Conservation (phyloP, 768 basidiomycete species). For the Chalciporus sphaerocephalus region DNA sequence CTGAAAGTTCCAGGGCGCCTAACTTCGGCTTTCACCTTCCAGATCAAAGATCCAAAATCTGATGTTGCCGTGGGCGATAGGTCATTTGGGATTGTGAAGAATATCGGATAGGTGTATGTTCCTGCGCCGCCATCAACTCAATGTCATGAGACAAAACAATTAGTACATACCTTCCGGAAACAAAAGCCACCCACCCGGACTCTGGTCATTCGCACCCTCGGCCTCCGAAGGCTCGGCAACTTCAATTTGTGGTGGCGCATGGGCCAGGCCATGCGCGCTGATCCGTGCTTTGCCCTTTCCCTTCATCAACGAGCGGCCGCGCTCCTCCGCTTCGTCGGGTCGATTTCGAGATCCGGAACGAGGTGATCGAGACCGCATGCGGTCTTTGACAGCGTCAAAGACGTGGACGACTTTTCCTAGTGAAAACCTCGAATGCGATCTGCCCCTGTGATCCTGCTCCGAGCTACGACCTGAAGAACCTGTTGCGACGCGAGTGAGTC, state of each 20-base stretch:
- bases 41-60: constrained; percentile 71
- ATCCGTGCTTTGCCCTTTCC: constrained; percentile 28
- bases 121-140: constrained; percentile 62
- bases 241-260: constrained; percentile 22
- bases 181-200: constrained; percentile 69
- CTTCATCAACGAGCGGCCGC: constrained; percentile 30
- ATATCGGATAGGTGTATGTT: constrained; percentile 91
- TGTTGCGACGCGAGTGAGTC: constrained; percentile 14
- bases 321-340: constrained; percentile 10
- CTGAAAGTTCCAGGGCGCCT: constrained; percentile 80
- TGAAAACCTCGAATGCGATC: constrained; percentile 46
- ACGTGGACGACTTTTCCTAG: constrained; percentile 49
- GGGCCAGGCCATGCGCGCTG: not conserved
- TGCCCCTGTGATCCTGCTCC: constrained; percentile 29
- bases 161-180: constrained; percentile 69
- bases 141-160: constrained; percentile 2
- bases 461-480: constrained; percentile 14
- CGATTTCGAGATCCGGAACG: constrained; percentile 9
- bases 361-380: constrained; percentile 47
- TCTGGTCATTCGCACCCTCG: constrained; percentile 28
- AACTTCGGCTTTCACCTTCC: constrained; percentile 77
- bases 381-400: constrained; percentile 41
- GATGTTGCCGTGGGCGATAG: constrained; percentile 75
- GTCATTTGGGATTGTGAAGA: constrained; percentile 76
- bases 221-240: constrained; percentile 28